Conservation (phyloP, 1,139 yeast genomes). For the Blastobotrys capitulatus region DNA sequence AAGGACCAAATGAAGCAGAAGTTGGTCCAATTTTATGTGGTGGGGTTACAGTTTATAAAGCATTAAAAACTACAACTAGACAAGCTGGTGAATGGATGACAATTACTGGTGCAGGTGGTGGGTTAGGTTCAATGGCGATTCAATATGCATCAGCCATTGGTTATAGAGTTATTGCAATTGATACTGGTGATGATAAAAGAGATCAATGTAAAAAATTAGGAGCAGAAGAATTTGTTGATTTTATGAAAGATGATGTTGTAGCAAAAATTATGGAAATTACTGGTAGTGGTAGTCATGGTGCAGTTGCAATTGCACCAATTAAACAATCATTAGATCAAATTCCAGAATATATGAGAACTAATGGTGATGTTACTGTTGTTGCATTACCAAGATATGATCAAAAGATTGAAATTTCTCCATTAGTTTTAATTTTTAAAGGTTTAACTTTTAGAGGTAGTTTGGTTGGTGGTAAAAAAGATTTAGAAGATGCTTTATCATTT, state of each 20-base stretch:
- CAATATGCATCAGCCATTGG: conserved; percentile 77
- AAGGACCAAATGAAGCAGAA: conserved; percentile 57
- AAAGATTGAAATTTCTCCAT: conserved; percentile 44
- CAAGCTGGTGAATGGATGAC: conserved; percentile 68
- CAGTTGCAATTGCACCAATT: conserved; percentile 65
- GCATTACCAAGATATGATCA: conserved; percentile 68
- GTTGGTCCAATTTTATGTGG: conserved; percentile 71
- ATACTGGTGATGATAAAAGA: conserved; percentile 60
- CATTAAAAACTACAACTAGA: conserved; percentile 57
- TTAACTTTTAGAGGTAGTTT: conserved; percentile 58
- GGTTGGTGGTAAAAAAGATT: conserved; percentile 68
- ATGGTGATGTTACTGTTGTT: conserved; percentile 66
- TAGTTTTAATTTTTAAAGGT: conserved; percentile 51
- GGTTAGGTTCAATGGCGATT: conserved; percentile 66
- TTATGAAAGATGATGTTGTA: conserved; percentile 36
- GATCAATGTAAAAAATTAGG: conserved; percentile 49
- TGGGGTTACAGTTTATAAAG: conserved; percentile 74
- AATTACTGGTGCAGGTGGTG: conserved; percentile 75
- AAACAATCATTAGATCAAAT: conserved; percentile 61
- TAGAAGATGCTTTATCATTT: conserved; percentile 65
- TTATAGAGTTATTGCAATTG: conserved; percentile 61
- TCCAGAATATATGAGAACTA: conserved; percentile 54
- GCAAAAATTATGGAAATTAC: conserved; percentile 49
- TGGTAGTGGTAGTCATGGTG: conserved; percentile 64
- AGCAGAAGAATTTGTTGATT: conserved; percentile 64